These are phyloP conservation scores for Saksenaea oblongispora DNA, from an alignment of 371 early-diverging fungal genomes.

Conservation along the genomic window DNA sequence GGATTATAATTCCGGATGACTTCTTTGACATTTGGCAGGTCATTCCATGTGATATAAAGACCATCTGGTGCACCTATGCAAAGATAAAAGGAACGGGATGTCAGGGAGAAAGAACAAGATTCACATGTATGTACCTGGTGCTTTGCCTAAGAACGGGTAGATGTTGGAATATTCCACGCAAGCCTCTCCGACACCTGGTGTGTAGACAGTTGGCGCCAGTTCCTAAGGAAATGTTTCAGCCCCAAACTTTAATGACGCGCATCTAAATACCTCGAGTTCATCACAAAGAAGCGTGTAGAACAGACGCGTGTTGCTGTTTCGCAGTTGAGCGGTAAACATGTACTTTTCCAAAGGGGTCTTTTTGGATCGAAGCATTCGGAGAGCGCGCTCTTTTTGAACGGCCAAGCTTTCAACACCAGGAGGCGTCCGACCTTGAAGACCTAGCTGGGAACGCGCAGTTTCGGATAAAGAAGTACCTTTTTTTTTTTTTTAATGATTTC, in stretches of 20 bases:
- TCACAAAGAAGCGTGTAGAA: conserved; percentile 80
- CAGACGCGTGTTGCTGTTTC: conserved; percentile 74
- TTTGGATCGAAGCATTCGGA: conserved; percentile 68
- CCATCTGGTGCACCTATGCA: conserved; percentile 64
- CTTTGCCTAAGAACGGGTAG: conserved; percentile 73
- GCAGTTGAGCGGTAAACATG: conserved; percentile 77
- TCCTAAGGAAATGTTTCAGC: conserved; percentile 41
- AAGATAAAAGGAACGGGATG: neutral
- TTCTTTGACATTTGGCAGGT: conserved; percentile 68
- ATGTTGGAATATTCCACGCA: conserved; percentile 88
- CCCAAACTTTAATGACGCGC: neutral
- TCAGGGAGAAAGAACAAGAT: no score
- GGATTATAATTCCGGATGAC: conserved; percentile 74
- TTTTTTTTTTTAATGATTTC: no score
- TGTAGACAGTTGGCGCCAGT: conserved; percentile 84
- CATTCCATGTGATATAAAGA: conserved; percentile 80
- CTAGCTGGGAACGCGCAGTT: conserved; percentile 23
- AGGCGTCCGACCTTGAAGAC: conserved; percentile 72
- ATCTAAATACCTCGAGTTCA: conserved; percentile 65
- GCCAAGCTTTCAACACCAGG: conserved; percentile 69
- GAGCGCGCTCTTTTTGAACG: conserved; percentile 71
- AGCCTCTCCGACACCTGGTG: conserved; percentile 90
- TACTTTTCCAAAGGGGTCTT: conserved; percentile 74
- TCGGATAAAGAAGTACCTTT: conserved; percentile 17
- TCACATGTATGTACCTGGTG: no score